These are phyloP conservation scores for Penicillium sp. DNA, from an alignment of 2,329 filamentous ascomycete genomes.

Conservation along the genomic window DNA sequence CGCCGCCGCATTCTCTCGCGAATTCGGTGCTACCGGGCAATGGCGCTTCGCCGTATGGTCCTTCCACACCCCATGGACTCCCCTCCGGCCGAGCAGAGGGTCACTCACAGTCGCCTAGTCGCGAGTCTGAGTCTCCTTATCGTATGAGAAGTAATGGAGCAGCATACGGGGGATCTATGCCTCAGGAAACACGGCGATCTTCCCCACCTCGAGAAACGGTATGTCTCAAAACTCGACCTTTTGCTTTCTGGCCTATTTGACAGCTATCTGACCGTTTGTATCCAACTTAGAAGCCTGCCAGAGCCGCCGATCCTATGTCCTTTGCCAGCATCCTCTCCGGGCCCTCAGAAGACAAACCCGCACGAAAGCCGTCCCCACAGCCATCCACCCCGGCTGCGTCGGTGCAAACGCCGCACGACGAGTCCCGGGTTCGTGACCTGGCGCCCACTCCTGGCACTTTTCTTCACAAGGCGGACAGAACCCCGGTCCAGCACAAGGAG, in stretches of 20 bases:
- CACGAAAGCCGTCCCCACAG: conserved; percentile 55
- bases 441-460: conserved; percentile 31
- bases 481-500: conserved; percentile 29
- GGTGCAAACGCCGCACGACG: conserved; percentile 16
- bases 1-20: conserved; percentile 41
- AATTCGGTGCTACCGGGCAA: conserved; percentile 40
- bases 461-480: conserved; percentile 36
- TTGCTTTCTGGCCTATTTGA: neutral
- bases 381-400: conserved; percentile 29
- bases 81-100: conserved; percentile 41
- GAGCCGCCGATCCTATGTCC: conserved; percentile 86
- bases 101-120: conserved; percentile 47
- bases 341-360: conserved; percentile 64
- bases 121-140: conserved; percentile 43
- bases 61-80: conserved; percentile 46
- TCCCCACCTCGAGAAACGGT: conserved; percentile 43
- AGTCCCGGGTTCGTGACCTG: conserved; percentile 22
- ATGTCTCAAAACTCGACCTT: neutral
- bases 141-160: conserved; percentile 34
- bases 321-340: conserved; percentile 93
- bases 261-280: conserved; percentile 20
- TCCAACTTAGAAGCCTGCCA: conserved; percentile 65
- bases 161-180: conserved; percentile 37
- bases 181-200: conserved; percentile 36
- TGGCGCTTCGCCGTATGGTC: conserved; percentile 43